phyloP scores from a whole-genome alignment of 176 grass and related monocot genomes.

The Oryza officinalis region DNA sequence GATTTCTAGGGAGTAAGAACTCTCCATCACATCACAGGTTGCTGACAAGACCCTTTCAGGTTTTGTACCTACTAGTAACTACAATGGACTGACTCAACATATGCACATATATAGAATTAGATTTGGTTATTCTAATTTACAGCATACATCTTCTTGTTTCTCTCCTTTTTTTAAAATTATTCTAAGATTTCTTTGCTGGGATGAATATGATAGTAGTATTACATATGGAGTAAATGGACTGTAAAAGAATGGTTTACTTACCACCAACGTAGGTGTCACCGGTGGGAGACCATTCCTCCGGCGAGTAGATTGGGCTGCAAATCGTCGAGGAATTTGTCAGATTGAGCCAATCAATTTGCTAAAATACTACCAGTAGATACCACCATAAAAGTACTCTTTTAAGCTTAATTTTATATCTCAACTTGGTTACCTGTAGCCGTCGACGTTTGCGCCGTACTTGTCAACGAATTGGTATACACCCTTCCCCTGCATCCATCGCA shows the following conservation, averaged over 20 bases:
- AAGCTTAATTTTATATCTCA: background rate
- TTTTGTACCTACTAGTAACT: background rate
- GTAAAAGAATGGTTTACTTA: slow-evolving; percentile 25
- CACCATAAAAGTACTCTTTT: background rate
- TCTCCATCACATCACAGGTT: background rate
- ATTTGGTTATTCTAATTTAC: background rate
- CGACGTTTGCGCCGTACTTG: slow-evolving; percentile 98
- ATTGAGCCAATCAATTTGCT: background rate
- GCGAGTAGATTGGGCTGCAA: slow-evolving; percentile 83
- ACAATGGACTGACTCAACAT: background rate
- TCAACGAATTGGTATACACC: slow-evolving; percentile 89
- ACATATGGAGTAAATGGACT: background rate
- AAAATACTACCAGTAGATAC: background rate
- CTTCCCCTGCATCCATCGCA: slow-evolving; percentile 58
- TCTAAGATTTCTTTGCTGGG: too few relatives aligned
- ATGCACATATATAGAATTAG: background rate
- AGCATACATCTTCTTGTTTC: background rate
- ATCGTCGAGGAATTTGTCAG: background rate
- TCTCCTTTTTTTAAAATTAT: background rate
- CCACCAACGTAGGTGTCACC: slow-evolving; percentile 90
- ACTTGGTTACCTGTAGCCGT: slow-evolving; percentile 66
- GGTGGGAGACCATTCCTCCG: slow-evolving; percentile 64
- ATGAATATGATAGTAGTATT: background rate
- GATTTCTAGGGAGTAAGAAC: background rate
- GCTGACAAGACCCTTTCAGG: background rate